Evolutionary conservation across 352 stramenopile species (phyloP), one percentile per base, ranked within the genome.

Genomic region (Globisporangium nagaii): DNA sequence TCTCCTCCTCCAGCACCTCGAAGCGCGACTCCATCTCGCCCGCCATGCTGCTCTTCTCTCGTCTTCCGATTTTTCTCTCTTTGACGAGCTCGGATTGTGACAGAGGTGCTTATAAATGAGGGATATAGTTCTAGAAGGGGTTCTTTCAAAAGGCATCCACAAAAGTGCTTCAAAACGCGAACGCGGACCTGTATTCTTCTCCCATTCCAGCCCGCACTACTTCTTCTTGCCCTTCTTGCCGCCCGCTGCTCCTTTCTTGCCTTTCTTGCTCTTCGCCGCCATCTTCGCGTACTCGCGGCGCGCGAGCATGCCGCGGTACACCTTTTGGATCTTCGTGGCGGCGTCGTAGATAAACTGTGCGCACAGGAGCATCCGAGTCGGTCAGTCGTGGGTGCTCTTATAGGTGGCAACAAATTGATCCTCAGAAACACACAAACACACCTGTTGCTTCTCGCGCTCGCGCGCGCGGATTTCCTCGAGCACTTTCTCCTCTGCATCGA

Each of bases 1-100:
- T 91, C 73, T 89, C 75, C 58, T 94, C 84, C 61, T 94, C 84
- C 41, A 94, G 59, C 54, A 94, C 82, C 63, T 94, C 81, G 56
- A 94, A 94, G 53, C 84, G 77, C 58, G 75, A 76, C 54, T 68
- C 58, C 43, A 45, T 50, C 50, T 58, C 20, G 31, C 52, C 51
- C 22, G 52, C 30, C 51, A 58, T 48, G 45, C 50, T 49, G 12
- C 35, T 48, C 15, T 19, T 25, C 25, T 10, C 30, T 31, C 20
- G 17, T 24, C 13, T 27, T 9, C 24, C n/a, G n/a, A n/a, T n/a
- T n/a, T n/a, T n/a, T 44, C 15, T 42, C 32, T 37, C 4, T 54
- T n/a, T 17, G 12, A 37, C 35, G 12, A 41, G 17, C 19, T 10
- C 17, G 35, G 35, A 24, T 8, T 41, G n/a, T n/a, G n/a, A n/a